phyloP scores from a whole-genome alignment of 805 yeast genomes.

The Isabelozyma pseudorhagii region DNA sequence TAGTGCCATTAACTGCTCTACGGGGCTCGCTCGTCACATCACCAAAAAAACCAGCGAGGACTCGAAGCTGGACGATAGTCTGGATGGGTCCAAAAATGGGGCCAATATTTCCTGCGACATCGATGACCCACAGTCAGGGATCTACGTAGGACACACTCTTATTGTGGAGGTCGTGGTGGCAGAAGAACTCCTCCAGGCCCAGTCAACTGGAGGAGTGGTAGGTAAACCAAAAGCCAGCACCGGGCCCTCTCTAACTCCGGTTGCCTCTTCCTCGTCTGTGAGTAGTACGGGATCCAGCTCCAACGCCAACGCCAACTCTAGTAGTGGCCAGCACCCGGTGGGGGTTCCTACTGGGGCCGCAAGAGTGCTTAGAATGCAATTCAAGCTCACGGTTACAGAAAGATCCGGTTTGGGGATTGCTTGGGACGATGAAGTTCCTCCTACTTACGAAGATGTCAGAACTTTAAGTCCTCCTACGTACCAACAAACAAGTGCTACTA shows the following conservation, averaged over 20 bases:
- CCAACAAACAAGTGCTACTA: conserved; percentile 9
- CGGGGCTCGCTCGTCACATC: conserved; percentile 48
- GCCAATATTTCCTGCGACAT: conserved; percentile 75
- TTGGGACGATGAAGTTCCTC: conserved; percentile 99
- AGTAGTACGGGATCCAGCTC: conserved; percentile 2
- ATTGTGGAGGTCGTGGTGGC: conserved; percentile 91
- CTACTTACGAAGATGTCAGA: conserved; percentile 82
- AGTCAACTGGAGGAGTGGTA: conserved; percentile 5
- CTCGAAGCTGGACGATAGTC: conserved; percentile 18
- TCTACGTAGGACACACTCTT: conserved; percentile 70
- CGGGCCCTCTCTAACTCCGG: conserved; percentile 20
- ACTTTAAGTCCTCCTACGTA: conserved; percentile 88
- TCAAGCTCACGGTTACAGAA: conserved; percentile 77
- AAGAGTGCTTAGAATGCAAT: conserved; percentile 91
- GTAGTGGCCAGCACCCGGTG: conserved; percentile 21
- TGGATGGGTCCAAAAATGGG: conserved; percentile 26
- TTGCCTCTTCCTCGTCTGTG: conserved; percentile 17
- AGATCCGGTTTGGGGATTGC: conserved; percentile 94
- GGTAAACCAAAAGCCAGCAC: neutral
- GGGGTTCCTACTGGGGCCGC: conserved; percentile 95
- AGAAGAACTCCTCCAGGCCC: conserved; percentile 65
- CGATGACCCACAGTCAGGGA: conserved; percentile 76
- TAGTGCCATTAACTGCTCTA: conserved; percentile 54
- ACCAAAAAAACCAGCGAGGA: conserved; percentile 42
- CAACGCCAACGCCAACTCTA: conserved; percentile 4